These are phyloP conservation scores for Chimonanthus salicifolius DNA, from an alignment of 164 flowering plant genomes.

Conservation along the genomic window DNA sequence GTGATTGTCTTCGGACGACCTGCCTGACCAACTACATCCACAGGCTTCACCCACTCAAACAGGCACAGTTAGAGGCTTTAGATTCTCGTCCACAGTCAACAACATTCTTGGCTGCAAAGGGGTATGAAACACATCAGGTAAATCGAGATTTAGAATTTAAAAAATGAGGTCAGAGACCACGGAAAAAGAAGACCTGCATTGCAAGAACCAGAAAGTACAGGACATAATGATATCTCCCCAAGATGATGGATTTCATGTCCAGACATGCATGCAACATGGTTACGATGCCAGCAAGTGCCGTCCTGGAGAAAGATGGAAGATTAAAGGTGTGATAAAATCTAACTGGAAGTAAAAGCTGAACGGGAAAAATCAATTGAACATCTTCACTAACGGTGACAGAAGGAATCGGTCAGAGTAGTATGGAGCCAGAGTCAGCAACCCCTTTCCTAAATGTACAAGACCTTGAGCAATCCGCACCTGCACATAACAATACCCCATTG, in stretches of 20 bases:
- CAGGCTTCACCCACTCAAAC: constrained; percentile 98
- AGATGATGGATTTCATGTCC: constrained; percentile 79
- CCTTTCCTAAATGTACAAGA: constrained; percentile 93
- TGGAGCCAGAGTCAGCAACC: constrained; percentile 87
- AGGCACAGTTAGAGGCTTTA: constrained; percentile 82
- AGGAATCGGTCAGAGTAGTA: constrained; percentile 91
- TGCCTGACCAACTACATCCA: constrained; percentile 98
- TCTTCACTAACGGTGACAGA: constrained; percentile 71
- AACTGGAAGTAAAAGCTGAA: not conserved
- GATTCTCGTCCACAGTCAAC: constrained; percentile 82
- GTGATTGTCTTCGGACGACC: constrained; percentile 96
- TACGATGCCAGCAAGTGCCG: constrained; percentile 81
- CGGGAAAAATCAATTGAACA: too few species aligned
- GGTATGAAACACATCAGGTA: not conserved
- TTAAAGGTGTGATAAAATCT: not conserved
- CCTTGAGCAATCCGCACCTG: constrained; percentile 99
- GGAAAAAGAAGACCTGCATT: constrained; percentile 59
- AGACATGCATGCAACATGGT: constrained; percentile 81
- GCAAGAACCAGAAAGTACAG: constrained; percentile 89
- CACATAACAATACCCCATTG: constrained; percentile 15
- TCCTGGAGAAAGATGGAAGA: constrained; percentile 32
- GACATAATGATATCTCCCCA: constrained; percentile 89
- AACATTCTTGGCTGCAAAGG: constrained; percentile 83
- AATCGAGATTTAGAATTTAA: not conserved
- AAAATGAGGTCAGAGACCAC: not conserved